Evolutionary conservation across 2,329 filamentous ascomycete genomes (phyloP).

Genomic region (Zymoseptoria pseudotritici): DNA sequence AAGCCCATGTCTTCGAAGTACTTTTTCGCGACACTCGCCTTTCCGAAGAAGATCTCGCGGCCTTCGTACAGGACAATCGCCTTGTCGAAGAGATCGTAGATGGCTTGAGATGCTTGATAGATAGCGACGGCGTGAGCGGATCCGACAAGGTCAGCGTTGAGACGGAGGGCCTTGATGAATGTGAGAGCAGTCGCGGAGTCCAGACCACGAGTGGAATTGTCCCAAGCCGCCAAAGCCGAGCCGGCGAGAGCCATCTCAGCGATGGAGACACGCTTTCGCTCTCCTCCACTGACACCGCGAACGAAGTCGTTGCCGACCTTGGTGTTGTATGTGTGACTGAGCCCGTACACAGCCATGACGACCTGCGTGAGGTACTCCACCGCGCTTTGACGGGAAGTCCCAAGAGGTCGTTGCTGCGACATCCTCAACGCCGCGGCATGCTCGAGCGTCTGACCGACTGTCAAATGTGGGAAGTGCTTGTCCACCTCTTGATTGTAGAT

Average conservation of each 20-base stretch:
- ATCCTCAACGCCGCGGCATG: constrained; percentile 50
- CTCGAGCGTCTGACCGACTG: constrained; percentile 49
- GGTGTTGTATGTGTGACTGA: constrained; percentile 49
- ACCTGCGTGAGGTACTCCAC: constrained; percentile 42
- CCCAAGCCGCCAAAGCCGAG: constrained; percentile 37
- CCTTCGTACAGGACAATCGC: constrained; percentile 68
- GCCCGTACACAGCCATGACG: constrained; percentile 47
- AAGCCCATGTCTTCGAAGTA: constrained; percentile 67
- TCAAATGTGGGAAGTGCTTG: constrained; percentile 51
- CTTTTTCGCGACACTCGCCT: constrained; percentile 48
- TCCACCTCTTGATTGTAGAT: constrained; percentile 43
- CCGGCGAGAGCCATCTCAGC: constrained; percentile 44
- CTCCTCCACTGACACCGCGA: constrained; percentile 51
- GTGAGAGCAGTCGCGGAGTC: constrained; percentile 53
- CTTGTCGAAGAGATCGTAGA: constrained; percentile 67
- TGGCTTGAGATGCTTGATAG: constrained; percentile 44
- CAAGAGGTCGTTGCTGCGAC: constrained; percentile 35
- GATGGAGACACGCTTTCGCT: constrained; percentile 52
- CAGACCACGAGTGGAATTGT: constrained; percentile 44
- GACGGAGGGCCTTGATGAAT: constrained; percentile 48
- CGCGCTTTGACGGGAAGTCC: constrained; percentile 37
- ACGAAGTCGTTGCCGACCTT: constrained; percentile 53
- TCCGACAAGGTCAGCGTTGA: constrained; percentile 44
- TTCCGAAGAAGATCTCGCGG: constrained; percentile 68
- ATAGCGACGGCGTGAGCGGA: constrained; percentile 51